Percentiles rank a stretch among this genome's conserved stretches.
Evolutionary conservation across 208 protist species (phyloP).

Genomic region (Crithidia expoeki): DNA sequence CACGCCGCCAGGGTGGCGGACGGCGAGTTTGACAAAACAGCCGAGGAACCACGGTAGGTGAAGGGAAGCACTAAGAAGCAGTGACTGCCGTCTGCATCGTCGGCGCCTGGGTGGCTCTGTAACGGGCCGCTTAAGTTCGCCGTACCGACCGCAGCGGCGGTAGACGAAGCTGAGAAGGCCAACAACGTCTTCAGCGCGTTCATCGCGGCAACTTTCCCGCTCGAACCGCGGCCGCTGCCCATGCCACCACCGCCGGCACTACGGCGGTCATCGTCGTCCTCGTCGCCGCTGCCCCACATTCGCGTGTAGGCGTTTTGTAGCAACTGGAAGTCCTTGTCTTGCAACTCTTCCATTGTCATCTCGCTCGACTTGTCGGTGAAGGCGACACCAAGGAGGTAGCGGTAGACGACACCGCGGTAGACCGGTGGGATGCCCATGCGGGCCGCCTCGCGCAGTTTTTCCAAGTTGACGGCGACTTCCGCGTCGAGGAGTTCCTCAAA

Average conservation of each 20-base stretch:
- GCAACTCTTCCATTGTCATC: slow-evolving; percentile 82
- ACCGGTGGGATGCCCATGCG: slow-evolving; percentile 67
- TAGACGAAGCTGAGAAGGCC: slow-evolving; percentile 22
- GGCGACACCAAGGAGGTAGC: slow-evolving; percentile 80
- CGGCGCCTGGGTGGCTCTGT: slow-evolving; percentile 11
- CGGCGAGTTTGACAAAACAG: slow-evolving; percentile 1
- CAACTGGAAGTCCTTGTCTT: slow-evolving; percentile 81
- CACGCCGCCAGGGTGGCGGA: slow-evolving; percentile 30
- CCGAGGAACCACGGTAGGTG: slow-evolving; percentile 26
- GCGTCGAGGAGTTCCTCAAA: slow-evolving; percentile 88
- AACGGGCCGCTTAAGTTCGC: slow-evolving; percentile 13
- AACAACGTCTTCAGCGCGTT: slow-evolving; percentile 27
- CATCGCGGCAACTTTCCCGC: slow-evolving; percentile 9
- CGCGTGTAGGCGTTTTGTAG: slow-evolving; percentile 48
- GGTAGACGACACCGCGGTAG: slow-evolving; percentile 81
- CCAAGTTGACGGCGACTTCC: slow-evolving; percentile 70
- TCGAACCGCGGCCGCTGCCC: slow-evolving; percentile 8
- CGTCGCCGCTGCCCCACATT: slow-evolving; percentile 33
- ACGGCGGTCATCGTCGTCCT: slow-evolving; percentile 29
- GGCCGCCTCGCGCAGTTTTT: slow-evolving; percentile 77
- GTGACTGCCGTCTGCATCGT: slow-evolving; percentile 9
- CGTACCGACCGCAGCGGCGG: slow-evolving; percentile 7
- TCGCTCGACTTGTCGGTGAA: slow-evolving; percentile 81
- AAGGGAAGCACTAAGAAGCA: slow-evolving; percentile 16
- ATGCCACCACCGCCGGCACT: slow-evolving; percentile 9